Percentiles rank a stretch among this genome's conserved stretches.
These are phyloP conservation scores for Avena insularis DNA, from an alignment of 176 grass and related monocot genomes.

Conservation along the genomic window DNA sequence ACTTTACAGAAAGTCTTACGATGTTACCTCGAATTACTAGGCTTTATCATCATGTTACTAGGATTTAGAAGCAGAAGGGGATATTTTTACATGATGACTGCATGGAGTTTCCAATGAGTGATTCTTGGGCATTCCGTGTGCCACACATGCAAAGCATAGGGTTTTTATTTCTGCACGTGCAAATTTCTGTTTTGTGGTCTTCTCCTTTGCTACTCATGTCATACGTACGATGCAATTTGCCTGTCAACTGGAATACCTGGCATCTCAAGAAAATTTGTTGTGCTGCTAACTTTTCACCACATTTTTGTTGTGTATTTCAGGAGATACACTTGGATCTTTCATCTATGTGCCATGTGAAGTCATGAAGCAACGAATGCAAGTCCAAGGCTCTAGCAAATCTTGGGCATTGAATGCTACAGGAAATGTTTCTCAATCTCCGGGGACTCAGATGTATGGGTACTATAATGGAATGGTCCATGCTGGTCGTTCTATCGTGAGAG, in stretches of 20 bases:
- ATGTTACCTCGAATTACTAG: not conserved
- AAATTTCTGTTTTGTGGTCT: slow-evolving; percentile 28
- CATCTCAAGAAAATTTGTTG: slow-evolving; percentile 17
- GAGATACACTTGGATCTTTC: slow-evolving; percentile 97
- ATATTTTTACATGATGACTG: not conserved
- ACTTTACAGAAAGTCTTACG: not conserved
- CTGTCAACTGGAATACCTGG: slow-evolving; percentile 31
- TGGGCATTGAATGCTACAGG: slow-evolving; percentile 58
- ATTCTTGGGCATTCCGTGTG: not conserved
- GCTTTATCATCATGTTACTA: not conserved
- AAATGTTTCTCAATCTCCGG: slow-evolving; percentile 54
- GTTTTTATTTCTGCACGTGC: not conserved
- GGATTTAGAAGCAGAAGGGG: slow-evolving; percentile 15
- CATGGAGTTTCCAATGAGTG: not conserved
- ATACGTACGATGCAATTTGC: slow-evolving; percentile 12
- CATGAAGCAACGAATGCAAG: slow-evolving; percentile 97
- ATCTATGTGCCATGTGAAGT: slow-evolving; percentile 97
- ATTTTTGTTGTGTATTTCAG: slow-evolving; percentile 54
- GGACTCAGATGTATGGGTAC: slow-evolving; percentile 76
- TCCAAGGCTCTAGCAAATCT: slow-evolving; percentile 84
- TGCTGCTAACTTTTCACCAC: slow-evolving; percentile 22
- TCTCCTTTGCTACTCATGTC: not conserved
- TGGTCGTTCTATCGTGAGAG: slow-evolving; percentile 78
- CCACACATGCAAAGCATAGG: not conserved
- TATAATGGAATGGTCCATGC: slow-evolving; percentile 94